Percentiles rank a stretch among this genome's conserved stretches.
Evolutionary conservation across 345 rosid species (phyloP).

Genomic region (Dipteronia sinensis): DNA sequence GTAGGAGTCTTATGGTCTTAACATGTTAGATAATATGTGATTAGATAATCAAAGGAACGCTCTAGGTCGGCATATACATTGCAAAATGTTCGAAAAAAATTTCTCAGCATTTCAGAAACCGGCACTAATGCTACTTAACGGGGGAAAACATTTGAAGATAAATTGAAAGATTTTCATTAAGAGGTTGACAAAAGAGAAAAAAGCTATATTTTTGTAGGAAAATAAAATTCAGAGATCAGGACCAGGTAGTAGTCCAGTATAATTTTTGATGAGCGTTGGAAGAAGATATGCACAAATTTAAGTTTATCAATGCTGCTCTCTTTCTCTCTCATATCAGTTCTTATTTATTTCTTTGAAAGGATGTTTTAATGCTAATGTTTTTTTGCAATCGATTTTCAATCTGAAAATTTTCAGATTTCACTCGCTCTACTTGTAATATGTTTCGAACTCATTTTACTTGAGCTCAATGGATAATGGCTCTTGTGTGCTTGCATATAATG

Average conservation of each 20-base stretch:
- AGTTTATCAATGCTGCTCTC: background rate
- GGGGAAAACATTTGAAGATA: background rate
- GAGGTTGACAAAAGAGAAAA: background rate
- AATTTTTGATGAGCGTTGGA: no score
- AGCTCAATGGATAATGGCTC: background rate
- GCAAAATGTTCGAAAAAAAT: background rate
- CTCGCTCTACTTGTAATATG: background rate
- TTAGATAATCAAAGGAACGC: background rate
- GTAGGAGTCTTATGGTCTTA: background rate
- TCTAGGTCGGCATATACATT: background rate
- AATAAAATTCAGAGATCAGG: background rate
- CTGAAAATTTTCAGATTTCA: background rate
- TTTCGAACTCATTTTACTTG: background rate
- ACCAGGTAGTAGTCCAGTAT: background rate
- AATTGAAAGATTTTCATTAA: background rate
- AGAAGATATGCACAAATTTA: background rate
- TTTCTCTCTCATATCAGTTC: no score
- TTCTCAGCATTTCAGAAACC: background rate
- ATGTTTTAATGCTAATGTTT: background rate
- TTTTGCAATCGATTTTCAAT: background rate
- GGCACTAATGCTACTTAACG: background rate
- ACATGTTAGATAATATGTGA: background rate
- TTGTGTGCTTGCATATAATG: background rate
- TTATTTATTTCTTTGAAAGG: background rate
- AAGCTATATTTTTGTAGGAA: background rate